A percentile compares a stretch with the other conserved stretches of the same genome.
phyloP scores from a whole-genome alignment of 2,329 filamentous ascomycete species.

The Colletotrichum horii region DNA sequence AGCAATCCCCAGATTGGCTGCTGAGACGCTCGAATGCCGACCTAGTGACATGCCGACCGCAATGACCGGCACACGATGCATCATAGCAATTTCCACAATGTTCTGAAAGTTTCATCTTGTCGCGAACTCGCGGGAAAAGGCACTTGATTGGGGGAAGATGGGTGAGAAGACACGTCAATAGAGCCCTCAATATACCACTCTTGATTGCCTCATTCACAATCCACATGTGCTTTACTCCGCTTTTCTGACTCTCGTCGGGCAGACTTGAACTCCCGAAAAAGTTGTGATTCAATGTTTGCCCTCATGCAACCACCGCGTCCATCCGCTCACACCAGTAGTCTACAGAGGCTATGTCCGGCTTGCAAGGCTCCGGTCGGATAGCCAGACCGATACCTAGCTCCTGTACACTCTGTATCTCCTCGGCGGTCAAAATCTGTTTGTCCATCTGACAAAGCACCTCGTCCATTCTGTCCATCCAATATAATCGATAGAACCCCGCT shows the following conservation, averaged over 20 bases:
- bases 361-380: background rate
- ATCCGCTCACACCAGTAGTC: background rate
- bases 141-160: no score
- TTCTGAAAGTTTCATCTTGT: background rate
- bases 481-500: background rate
- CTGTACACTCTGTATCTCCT: fast-evolving
- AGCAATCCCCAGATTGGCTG: background rate
- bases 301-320: background rate
- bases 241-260: background rate
- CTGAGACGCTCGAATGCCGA: no score
- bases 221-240: fast-evolving
- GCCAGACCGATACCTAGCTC: background rate
- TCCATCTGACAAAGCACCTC: background rate
- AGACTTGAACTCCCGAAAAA: fast-evolving
- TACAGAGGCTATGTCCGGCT: background rate
- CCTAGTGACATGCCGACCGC: no score
- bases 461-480: background rate
- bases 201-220: background rate
- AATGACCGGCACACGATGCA: background rate
- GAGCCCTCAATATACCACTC: fast-evolving
- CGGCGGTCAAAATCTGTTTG: background rate
- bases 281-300: fast-evolving
- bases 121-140: no score
- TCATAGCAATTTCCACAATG: fast-evolving
- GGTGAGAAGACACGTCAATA: no score